Evolutionary conservation across 1,284 basidiomycete species (phyloP).

Genomic region (Dichomitus squalens): DNA sequence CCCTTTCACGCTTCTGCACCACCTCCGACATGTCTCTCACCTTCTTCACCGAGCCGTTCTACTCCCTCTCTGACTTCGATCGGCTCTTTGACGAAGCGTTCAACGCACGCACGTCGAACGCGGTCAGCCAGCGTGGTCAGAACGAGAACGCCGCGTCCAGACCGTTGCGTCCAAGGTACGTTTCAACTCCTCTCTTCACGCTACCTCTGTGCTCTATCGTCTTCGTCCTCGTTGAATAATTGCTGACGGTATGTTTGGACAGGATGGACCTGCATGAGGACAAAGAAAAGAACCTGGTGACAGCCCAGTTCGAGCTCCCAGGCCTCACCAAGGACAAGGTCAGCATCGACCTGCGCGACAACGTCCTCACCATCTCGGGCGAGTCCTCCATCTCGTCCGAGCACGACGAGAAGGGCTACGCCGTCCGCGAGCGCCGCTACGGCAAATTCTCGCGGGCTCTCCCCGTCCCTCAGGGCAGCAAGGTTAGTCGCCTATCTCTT

Average conservation of each 20-base stretch:
- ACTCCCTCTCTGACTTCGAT: slow-evolving; percentile 41
- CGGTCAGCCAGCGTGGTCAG: slow-evolving; percentile 3
- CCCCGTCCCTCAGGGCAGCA: slow-evolving; percentile 47
- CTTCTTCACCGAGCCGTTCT: slow-evolving; percentile 29
- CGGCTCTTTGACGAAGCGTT: slow-evolving; percentile 48
- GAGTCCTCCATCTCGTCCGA: slow-evolving; percentile 37
- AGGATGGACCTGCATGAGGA: slow-evolving; percentile 54
- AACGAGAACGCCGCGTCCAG: slow-evolving; percentile 4
- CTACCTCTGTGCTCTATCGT: neutral
- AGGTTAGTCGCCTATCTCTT: slow-evolving; percentile 35
- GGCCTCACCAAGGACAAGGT: slow-evolving; percentile 47
- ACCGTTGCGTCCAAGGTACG: slow-evolving; percentile 31
- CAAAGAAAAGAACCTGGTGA: slow-evolving; percentile 41
- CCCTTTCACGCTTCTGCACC: neutral
- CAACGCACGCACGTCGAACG: slow-evolving; percentile 27
- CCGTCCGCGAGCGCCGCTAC: slow-evolving; percentile 50
- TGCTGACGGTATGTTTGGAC: neutral
- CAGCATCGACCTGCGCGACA: slow-evolving; percentile 43
- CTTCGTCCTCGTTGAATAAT: no score
- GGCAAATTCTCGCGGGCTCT: slow-evolving; percentile 51
- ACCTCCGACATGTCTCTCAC: slow-evolving; percentile 30
- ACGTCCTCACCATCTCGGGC: slow-evolving; percentile 46
- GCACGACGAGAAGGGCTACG: slow-evolving; percentile 43
- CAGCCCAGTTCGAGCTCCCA: slow-evolving; percentile 52
- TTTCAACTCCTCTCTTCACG: neutral